These are phyloP conservation scores for Aspergillus sp. DNA, from an alignment of 2,329 filamentous ascomycete species.

Conservation along the genomic window DNA sequence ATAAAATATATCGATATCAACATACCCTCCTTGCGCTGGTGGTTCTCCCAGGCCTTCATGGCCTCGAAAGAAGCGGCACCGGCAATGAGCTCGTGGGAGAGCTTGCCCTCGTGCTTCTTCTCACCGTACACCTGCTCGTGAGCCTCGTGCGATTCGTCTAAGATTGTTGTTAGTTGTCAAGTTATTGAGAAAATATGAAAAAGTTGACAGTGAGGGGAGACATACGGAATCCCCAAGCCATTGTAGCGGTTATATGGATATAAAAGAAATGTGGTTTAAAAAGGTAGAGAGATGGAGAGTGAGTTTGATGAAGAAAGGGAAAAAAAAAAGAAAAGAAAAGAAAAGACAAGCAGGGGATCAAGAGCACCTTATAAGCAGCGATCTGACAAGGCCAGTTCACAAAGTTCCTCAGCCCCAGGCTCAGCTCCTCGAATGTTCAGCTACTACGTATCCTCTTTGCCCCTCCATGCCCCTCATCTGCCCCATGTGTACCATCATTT, in stretches of 20 bases:
- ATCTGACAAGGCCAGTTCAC: no score
- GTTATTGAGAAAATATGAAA: background rate
- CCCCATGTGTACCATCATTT: no score
- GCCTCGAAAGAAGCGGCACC: slow-evolving; percentile 73
- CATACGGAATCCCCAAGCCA: slow-evolving; percentile 34
- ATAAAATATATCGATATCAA: background rate
- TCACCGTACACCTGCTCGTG: slow-evolving; percentile 54
- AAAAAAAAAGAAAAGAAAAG: background rate
- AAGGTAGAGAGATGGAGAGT: background rate
- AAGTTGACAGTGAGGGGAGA: slow-evolving; percentile 2
- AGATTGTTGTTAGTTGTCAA: slow-evolving; percentile 1
- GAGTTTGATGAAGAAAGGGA: background rate
- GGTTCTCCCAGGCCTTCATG: slow-evolving; percentile 75
- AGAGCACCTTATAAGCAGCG: no score
- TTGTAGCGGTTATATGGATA: slow-evolving; percentile 16
- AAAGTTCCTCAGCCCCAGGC: no score
- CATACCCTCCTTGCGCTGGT: slow-evolving; percentile 64
- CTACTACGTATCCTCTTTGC: no score
- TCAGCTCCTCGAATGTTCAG: no score
- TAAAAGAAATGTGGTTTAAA: slow-evolving; percentile 2
- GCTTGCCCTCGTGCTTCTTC: slow-evolving; percentile 53
- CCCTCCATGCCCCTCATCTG: no score
- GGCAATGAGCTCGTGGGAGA: slow-evolving; percentile 70
- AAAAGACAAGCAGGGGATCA: background rate
- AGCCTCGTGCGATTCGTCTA: slow-evolving; percentile 49